Base-by-base conservation (phyloP, 2,329 filamentous ascomycete species). In the Trichoderma harzianum region DNA sequence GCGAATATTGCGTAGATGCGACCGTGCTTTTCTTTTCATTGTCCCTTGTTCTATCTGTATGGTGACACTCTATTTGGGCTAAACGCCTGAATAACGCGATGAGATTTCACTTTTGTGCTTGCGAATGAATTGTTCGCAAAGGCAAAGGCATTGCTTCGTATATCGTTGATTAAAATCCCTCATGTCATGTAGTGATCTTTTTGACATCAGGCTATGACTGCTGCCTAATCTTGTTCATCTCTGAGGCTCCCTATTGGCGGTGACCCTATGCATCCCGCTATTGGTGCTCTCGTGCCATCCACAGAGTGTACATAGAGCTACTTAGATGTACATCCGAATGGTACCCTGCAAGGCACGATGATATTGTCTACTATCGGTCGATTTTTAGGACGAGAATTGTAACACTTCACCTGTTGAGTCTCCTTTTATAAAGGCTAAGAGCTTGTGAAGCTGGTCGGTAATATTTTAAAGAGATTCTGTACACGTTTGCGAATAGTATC, bases 391-490 rank as follows among this genome's bases (percentile, higher is more conserved):
- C 39, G 2, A 18, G 1, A 18, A 43, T 0, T 43, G 12, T 2
- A 36, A 5, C 5, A 12, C 1, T 36, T 1, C 6, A 36, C 6
- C 34, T 0, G 34, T 36, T 36, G 34, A 36, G 34, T 14, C 34
- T 0, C 5, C 34, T 14, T 0, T 1, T 1, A 36, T 6, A 36
- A 6, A 0, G 1, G 34, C 5, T 36, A 6, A 6, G 34, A 36
- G 5, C 5, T 36, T 6, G 6, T 14, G 34, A 36, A 36, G 34
- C 5, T 0, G 0, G 5, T 36, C 0, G 34, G 12, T 36, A 5
- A 36, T 36, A 36, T 36, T 5, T 6, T 5, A 14, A 0, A 36
- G 34, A 36, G 34, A 36, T 6, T 36, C 34, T 14, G 34, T 36
- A 12, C 1, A 34, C 32, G 5, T 34, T 34, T 34, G 32, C 1